Base-by-base conservation (phyloP, 768 basidiomycete genomes). In the Termitomyces sp. region DNA sequence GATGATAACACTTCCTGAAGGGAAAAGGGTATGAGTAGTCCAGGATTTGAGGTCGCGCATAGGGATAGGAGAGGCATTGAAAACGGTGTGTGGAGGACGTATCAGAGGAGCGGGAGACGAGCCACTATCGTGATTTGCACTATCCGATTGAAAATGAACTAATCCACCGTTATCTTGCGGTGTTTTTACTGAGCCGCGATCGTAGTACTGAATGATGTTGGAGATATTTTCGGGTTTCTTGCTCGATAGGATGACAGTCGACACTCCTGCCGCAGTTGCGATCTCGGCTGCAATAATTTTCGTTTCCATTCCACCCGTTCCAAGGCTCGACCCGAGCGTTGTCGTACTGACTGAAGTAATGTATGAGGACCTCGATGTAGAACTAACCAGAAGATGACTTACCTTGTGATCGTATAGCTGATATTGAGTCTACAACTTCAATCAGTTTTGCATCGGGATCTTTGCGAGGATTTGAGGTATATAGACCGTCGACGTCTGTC, bases 241-340 rank as follows among this genome's bases (percentile, higher is more conserved):
- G 72, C 92, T 94, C 22, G 91, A 89, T 48, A 88, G 86, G 65
- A 99, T 91, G 45, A 98, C 79, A 0, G 96, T 97, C 5, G 91
- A 86, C 33, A 96, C 94, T 7, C 97, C 97, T 0, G 95, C 96
- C 0, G 87, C 94, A 0, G 92, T 96, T 5, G 96, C 94, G 32
- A 99, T 93, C 66, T 99, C 97, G 0, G 97, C 96, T 1, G 97
- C 97, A 62, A 98, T 97, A 64, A 98, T 83, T 68, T 98, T 99
- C 3, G 97, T 99, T 72, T 97, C 94, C 97, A 98, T 98, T 4
- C 97, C 97, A 0, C 97, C 97, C 1, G 97, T 98, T 0, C 97
- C 97, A 12, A 99, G 80, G 63, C 83, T 92, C 1, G 93, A 95
- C 0, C 97, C 97, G 1, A 96, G 79, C 0, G 97, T 97, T 2